Conservation (phyloP, 2,329 filamentous ascomycete species). For the Ophiostoma ulmi region DNA sequence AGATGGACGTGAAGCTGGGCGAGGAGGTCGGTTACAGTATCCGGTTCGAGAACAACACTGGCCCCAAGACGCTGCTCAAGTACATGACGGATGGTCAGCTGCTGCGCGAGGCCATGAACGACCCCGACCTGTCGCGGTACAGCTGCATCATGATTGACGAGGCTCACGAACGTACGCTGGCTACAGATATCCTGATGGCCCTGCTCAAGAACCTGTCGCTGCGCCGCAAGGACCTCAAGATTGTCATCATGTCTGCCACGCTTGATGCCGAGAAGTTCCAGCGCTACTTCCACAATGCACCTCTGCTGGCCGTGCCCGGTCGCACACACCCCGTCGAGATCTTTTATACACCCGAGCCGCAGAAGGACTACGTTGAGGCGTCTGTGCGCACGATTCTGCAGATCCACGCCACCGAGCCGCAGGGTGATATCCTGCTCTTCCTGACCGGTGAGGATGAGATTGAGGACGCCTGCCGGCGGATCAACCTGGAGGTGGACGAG, state of each 20-base stretch:
- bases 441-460: slow-evolving; percentile 98
- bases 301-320: slow-evolving; percentile 87
- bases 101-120: slow-evolving; percentile 91
- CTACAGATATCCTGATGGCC: slow-evolving; percentile 96
- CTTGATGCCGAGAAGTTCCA: slow-evolving; percentile 98
- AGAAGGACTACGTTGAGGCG: slow-evolving; percentile 94
- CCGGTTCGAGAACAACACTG: slow-evolving; percentile 93
- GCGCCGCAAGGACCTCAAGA: slow-evolving; percentile 83
- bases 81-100: slow-evolving; percentile 99
- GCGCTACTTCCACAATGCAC: slow-evolving; percentile 91
- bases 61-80: slow-evolving; percentile 84
- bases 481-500: slow-evolving; percentile 83
- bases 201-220: slow-evolving; percentile 83
- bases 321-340: slow-evolving; percentile 96
- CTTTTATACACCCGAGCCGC: slow-evolving; percentile 94
- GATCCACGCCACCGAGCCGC: slow-evolving; percentile 86
- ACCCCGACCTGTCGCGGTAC: slow-evolving; percentile 85
- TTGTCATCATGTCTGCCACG: slow-evolving; percentile 98
- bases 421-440: slow-evolving; percentile 92
- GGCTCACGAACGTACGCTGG: slow-evolving; percentile 93
- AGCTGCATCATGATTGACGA: slow-evolving; percentile 98
- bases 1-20: slow-evolving; percentile 88
- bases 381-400: slow-evolving; percentile 91
- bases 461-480: slow-evolving; percentile 91
- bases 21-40: slow-evolving; percentile 98